phyloP scores from a whole-genome alignment of 176 grass and related monocot species.

The Guadua angustifolia region DNA sequence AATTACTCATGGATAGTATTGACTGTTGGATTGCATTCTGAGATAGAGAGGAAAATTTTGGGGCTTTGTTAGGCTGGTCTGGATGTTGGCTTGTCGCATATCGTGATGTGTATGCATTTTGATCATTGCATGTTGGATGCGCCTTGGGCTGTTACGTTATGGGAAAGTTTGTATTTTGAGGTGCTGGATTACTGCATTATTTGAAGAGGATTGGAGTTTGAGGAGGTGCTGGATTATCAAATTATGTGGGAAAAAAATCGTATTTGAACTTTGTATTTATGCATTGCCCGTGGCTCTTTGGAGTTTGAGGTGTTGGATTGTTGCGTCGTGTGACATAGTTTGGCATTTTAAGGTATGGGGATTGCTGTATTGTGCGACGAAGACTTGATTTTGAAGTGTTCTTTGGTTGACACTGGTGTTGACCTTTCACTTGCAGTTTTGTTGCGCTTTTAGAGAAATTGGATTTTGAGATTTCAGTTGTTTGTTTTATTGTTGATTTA shows the following conservation, averaged over 20 bases:
- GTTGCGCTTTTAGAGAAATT: not conserved
- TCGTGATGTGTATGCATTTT: not conserved
- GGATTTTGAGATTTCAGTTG: slow-evolving; percentile 18
- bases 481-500: not conserved
- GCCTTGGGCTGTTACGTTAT: not conserved
- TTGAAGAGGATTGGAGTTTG: not conserved
- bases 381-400: not conserved
- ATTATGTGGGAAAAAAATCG: not conserved
- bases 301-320: not conserved
- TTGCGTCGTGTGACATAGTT: not conserved
- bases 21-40: not conserved
- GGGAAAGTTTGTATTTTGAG: not conserved
- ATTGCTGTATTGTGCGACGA: not conserved
- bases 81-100: not conserved
- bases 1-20: not conserved
- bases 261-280: not conserved
- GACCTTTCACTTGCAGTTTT: not conserved
- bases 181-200: not conserved
- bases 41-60: not conserved
- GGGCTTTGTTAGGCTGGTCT: not conserved
- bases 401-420: not conserved
- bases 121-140: not conserved
- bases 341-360: not conserved
- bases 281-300: slow-evolving; percentile 2
- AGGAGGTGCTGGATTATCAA: slow-evolving; percentile 4